Conservation (phyloP, 495 filamentous ascomycete species). For the Lindgomyces ingoldianus region DNA sequence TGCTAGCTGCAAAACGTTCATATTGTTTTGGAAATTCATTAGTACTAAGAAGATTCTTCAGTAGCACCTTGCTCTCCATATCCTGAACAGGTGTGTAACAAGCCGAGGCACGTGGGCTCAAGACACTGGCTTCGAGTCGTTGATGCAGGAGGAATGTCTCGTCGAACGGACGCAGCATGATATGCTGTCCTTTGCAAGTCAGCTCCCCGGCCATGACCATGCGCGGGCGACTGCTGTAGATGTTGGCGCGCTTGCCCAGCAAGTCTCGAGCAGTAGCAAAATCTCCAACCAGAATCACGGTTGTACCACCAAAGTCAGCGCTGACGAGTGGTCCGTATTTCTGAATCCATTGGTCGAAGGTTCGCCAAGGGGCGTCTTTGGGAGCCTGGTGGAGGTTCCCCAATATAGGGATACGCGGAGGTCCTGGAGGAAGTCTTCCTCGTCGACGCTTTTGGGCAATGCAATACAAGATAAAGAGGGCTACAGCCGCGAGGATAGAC, state of each 20-base stretch:
- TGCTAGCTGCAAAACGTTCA: constrained; percentile 42
- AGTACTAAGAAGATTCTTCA: constrained; percentile 24
- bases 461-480: too few relatives aligned
- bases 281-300: constrained; percentile 30
- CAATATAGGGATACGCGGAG: constrained; percentile 36
- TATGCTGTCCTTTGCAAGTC: not conserved
- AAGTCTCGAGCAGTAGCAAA: constrained; percentile 29
- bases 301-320: constrained; percentile 21
- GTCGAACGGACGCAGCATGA: constrained; percentile 16
- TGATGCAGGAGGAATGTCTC: not conserved
- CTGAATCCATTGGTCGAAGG: constrained; percentile 38
- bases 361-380: constrained; percentile 22
- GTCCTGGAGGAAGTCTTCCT: constrained; percentile 18
- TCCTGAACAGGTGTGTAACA: constrained; percentile 15
- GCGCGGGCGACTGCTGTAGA: constrained; percentile 39
- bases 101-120: not conserved
- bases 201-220: constrained; percentile 33
- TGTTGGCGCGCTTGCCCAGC: constrained; percentile 36
- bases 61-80: constrained; percentile 12
- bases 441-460: too few relatives aligned
- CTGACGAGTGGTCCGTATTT: constrained; percentile 41
- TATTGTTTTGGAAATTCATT: constrained; percentile 34
- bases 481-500: too few relatives aligned
- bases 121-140: not conserved
- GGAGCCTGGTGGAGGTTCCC: constrained; percentile 46